Base-by-base conservation (phyloP, 2,329 filamentous ascomycete species). In the Neocucurbitaria cava region DNA sequence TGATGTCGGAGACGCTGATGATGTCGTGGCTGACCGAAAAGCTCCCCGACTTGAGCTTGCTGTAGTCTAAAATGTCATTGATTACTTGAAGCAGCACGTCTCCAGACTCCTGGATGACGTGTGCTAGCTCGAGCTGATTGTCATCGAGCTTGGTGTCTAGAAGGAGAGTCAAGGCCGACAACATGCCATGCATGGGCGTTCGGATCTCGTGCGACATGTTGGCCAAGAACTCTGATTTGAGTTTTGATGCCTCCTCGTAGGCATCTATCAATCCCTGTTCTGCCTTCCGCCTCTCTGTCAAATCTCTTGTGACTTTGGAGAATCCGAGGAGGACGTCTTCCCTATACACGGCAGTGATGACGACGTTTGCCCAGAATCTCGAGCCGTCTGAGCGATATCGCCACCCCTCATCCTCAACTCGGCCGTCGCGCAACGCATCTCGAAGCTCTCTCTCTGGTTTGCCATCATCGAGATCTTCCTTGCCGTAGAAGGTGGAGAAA, bases 31-130 rank as follows among this genome's bases (percentile, higher is more conserved):
- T 82, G 48, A 88, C 78, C 2, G 83, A 83, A 55, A 88, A 85
- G 31, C 78, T 81, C n/a, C 84, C 84, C 0, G 84, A 84, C 0
- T 83, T 81, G 5, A 87, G 76, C 60, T 87, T 88, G 9, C 85
- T 87, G 64, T 86, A 88, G 71, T 89, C 86, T n/a, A 88, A 78
- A 41, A 89, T 86, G 56, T 87, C 84, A 63, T 88, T 87, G 68
- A 88, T 87, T 44, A 88, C 81, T 58, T 84, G 82, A 17, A 88
- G 72, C 20, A 88, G 75, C 2, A 87, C 77, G 18, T 82, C 79
- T 1, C 83, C 85, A 0, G 85, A 87, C 52, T 87, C 84, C 59
- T 85, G 79, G 49, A 88, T 84, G 41, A 87, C 83, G 36, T 78
- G 76, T 1, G 83, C 79, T 38, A 82, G 82, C 52, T 88, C 85